Percentiles rank a stretch among this genome's conserved stretches.
These are phyloP conservation scores for Dendryphion nanum DNA, from an alignment of 2,329 filamentous ascomycete species.

Conservation along the genomic window DNA sequence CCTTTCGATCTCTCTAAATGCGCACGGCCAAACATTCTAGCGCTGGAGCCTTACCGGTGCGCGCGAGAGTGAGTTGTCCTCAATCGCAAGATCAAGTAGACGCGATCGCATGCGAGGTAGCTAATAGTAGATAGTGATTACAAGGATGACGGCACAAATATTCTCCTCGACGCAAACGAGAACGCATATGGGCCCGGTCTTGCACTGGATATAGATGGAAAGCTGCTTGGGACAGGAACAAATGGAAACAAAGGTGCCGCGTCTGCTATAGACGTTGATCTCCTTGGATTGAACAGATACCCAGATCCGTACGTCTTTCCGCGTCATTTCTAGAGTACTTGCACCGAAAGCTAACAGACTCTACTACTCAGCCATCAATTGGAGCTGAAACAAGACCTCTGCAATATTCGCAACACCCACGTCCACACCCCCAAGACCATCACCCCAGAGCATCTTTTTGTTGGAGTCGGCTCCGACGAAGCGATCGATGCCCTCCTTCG, in stretches of 20 bases:
- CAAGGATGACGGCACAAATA: constrained; percentile 95
- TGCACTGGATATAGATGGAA: constrained; percentile 49
- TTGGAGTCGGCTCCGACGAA: constrained; percentile 95
- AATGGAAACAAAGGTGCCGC: constrained; percentile 38
- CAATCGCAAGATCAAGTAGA: constrained; percentile 6
- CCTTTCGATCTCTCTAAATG: constrained; percentile 51
- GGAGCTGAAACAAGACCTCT: constrained; percentile 82
- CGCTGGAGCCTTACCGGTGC: constrained; percentile 54
- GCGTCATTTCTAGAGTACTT: neutral
- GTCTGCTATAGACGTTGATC: constrained; percentile 63
- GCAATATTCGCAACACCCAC: constrained; percentile 82
- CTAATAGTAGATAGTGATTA: constrained; percentile 69
- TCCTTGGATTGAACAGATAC: constrained; percentile 85
- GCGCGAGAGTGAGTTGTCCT: constrained; percentile 50
- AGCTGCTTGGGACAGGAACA: constrained; percentile 44
- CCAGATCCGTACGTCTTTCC: constrained; percentile 75
- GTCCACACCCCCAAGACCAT: constrained; percentile 72
- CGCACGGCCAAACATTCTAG: constrained; percentile 53
- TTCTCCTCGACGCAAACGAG: constrained; percentile 96
- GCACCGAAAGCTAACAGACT: neutral
- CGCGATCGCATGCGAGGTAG: neutral
- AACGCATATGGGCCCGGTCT: constrained; percentile 91
- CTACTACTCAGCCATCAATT: constrained; percentile 65
- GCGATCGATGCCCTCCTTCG: constrained; percentile 92
- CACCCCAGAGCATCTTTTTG: constrained; percentile 81